Percentiles rank a stretch among this genome's conserved stretches.
Conservation (phyloP, 306 rosid genomes). For the Lithocarpus polystachyus region DNA sequence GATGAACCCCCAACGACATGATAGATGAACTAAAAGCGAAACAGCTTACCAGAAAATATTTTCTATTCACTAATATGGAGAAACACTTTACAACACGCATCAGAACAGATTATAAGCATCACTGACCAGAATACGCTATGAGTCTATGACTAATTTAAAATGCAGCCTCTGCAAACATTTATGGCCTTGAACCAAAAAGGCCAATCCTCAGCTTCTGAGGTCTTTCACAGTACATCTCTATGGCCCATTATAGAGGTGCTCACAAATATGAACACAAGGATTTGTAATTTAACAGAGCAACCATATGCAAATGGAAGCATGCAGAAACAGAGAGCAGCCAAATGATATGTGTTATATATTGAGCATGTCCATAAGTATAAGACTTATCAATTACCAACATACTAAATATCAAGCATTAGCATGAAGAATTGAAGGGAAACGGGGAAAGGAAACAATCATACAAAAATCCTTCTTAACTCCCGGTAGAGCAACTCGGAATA, state of each 20-base stretch:
- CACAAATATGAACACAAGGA: neutral
- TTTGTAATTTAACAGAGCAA: neutral
- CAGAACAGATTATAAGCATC: neutral
- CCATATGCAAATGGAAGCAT: neutral
- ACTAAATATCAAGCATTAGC: neutral
- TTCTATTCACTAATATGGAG: neutral
- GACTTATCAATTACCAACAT: neutral
- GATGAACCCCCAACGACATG: neutral
- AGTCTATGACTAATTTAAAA: neutral
- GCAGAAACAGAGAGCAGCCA: neutral
- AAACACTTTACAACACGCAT: neutral
- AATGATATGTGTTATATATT: neutral
- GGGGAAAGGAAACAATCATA: conserved; percentile 34
- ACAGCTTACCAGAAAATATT: neutral
- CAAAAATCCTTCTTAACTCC: conserved; percentile 60
- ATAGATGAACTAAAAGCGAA: neutral
- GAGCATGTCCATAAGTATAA: neutral
- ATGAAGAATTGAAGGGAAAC: conserved; percentile 2
- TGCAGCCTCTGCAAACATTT: neutral
- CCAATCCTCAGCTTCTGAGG: too few relatives aligned
- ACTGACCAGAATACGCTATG: neutral
- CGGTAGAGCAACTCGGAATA: conserved; percentile 64
- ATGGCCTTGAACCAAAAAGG: too few relatives aligned
- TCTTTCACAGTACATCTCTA: too few relatives aligned
- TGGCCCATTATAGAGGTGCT: neutral